Base-by-base conservation (phyloP, 1,284 basidiomycete species). In the Neolentinus lepideus region DNA sequence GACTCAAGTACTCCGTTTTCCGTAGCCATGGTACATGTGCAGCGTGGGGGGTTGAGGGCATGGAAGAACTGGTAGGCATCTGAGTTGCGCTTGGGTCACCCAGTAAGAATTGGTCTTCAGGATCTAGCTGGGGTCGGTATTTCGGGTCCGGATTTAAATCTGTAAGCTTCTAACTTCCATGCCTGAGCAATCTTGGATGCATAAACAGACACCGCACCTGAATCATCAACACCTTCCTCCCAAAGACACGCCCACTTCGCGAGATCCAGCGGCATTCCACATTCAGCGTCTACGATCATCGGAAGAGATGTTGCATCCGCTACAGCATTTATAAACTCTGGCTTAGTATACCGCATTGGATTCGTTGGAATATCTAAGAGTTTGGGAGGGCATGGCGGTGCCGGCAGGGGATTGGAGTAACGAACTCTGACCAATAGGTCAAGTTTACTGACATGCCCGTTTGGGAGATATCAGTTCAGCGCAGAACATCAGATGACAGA, bases 341-440 rank as follows among this genome's bases (percentile, higher is more conserved):
- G 89, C 26, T 81, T 81, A 22, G 91, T 88, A 70, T 96, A 93
- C 38, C 94, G 89, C 66, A 81, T 78, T 11, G 92, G 86, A 66
- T 90, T 83, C 29, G 94, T 96, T 26, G 88, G 84, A 55, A 97
- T 88, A 58, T 94, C 83, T 63, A 98, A 78, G 16, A 97, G 75
- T 71, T 96, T 96, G 36, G 94, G 94, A 12, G 94, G 94, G 76
- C 92, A 97, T 75, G 94, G 93, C 35, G 95, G 94, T 10, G 93
- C 78, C 2, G 94, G 94, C 2, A 98, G 81, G 2, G 93, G 93
- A 72, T 98, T 96, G 51, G 86, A 82, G 70, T 94, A 97, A 16
- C 95, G 88, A 26, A 96, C 93, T 56, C 92, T 85, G 55, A 96
- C 91, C 55, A 97, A 77, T 36, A 98, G 82, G 70, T 97, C 94